Evolutionary conservation across 768 basidiomycete genomes (phyloP).

Genomic region (Lactarius hengduanensis): DNA sequence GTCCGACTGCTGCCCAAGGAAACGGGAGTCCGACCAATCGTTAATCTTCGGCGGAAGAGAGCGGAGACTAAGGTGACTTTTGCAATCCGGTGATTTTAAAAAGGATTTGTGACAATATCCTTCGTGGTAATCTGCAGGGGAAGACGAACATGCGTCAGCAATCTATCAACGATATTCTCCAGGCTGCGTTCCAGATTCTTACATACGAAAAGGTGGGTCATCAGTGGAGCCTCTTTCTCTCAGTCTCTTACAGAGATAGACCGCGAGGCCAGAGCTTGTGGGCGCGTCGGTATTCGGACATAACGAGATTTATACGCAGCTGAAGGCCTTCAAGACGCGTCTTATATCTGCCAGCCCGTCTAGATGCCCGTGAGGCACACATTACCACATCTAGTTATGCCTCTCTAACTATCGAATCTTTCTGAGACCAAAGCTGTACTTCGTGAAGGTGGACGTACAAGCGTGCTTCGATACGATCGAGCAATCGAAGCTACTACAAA

Average conservation of each 20-base stretch:
- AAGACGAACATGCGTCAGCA: constrained; percentile 35
- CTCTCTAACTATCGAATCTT: neutral
- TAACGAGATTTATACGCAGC: constrained; percentile 73
- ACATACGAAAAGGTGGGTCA: constrained; percentile 77
- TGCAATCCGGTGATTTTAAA: constrained; percentile 23
- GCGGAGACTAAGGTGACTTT: constrained; percentile 34
- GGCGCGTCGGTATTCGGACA: constrained; percentile 83
- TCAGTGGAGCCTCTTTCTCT: neutral
- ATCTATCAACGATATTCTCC: constrained; percentile 87
- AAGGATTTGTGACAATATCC: constrained; percentile 32
- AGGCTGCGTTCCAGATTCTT: constrained; percentile 81
- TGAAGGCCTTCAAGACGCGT: constrained; percentile 67
- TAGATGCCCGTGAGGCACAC: constrained; percentile 51
- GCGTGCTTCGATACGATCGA: constrained; percentile 97
- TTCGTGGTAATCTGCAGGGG: constrained; percentile 2
- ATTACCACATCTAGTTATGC: neutral
- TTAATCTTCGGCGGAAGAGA: constrained; percentile 72
- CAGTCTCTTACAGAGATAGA: constrained; percentile 43
- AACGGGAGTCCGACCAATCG: constrained; percentile 90
- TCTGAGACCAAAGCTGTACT: constrained; percentile 81
- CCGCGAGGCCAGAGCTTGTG: constrained; percentile 56
- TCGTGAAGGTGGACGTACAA: constrained; percentile 95
- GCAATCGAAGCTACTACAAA: constrained; percentile 77
- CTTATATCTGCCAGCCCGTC: constrained; percentile 41
- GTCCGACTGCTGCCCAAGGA: constrained; percentile 92